A percentile compares a stretch with the other conserved stretches of the same genome.
Conservation (phyloP, 306 rosid genomes). For the Ochetophila trinervis region DNA sequence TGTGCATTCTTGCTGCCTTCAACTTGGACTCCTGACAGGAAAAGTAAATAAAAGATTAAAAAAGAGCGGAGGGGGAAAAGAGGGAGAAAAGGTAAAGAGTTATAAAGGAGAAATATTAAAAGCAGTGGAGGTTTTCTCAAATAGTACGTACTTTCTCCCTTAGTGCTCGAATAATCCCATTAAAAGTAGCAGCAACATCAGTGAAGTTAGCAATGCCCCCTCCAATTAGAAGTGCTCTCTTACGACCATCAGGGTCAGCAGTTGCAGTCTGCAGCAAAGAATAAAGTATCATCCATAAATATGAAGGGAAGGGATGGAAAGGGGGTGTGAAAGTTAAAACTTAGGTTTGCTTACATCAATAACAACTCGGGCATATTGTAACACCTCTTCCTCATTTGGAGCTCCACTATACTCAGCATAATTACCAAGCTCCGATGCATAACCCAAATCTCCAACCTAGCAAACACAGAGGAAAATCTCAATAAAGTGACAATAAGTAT, state of each 20-base stretch:
- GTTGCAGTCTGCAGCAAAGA: constrained; percentile 72
- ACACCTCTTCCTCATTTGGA: constrained; percentile 89
- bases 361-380: constrained; percentile 88
- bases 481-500: neutral
- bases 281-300: constrained; percentile 10
- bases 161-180: constrained; percentile 71
- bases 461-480: constrained; percentile 8
- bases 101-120: neutral
- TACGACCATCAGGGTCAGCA: constrained; percentile 75
- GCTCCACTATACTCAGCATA: constrained; percentile 97
- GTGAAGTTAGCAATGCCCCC: constrained; percentile 95
- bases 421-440: constrained; percentile 92
- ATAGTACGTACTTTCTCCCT: constrained; percentile 58
- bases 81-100: neutral
- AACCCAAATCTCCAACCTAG: constrained; percentile 91
- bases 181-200: constrained; percentile 84
- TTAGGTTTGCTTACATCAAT: constrained; percentile 54
- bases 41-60: neutral
- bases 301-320: constrained; percentile 2
- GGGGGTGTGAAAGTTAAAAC: neutral
- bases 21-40: constrained; percentile 60
- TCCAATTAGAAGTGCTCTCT: constrained; percentile 86
- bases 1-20: constrained; percentile 76
- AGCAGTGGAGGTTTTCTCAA: neutral
- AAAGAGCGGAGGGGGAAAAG: neutral